phyloP scores from a whole-genome alignment of 2,329 filamentous ascomycete genomes.

The Diaporthe ampelina region DNA sequence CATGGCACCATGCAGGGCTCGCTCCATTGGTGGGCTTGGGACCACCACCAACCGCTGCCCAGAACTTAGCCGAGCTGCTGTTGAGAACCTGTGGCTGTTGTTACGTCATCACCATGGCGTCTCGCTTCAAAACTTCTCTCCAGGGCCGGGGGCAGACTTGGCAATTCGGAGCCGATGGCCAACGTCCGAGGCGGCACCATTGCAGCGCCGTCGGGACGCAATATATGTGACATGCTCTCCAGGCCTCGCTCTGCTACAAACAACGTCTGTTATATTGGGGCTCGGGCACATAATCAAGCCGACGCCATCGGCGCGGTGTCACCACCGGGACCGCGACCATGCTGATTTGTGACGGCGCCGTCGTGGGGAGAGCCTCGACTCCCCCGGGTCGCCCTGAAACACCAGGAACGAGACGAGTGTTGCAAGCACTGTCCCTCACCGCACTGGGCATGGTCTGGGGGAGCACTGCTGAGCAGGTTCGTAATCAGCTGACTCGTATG shows the following conservation, averaged over 20 bases:
- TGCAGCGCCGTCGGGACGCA: neutral
- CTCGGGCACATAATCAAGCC: neutral
- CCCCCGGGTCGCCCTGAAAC: slow-evolving; percentile 12
- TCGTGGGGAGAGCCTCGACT: neutral
- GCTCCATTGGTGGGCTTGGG: neutral
- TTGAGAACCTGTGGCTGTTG: slow-evolving; percentile 4
- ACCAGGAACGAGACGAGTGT: slow-evolving; percentile 15
- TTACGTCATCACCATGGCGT: neutral
- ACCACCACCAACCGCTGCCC: slow-evolving; percentile 21
- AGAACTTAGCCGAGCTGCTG: slow-evolving; percentile 26
- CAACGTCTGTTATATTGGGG: neutral
- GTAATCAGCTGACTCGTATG: slow-evolving; percentile 4
- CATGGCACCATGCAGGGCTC: slow-evolving; percentile 2
- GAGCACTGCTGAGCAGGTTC: neutral
- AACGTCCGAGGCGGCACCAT: slow-evolving; percentile 21
- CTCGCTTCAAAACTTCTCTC: slow-evolving; percentile 18
- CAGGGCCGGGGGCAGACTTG: slow-evolving; percentile 3
- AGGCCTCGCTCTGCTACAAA: neutral
- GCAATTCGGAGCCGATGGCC: slow-evolving; percentile 27
- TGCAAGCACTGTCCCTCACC: slow-evolving; percentile 23
- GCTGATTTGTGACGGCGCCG: slow-evolving; percentile 9
- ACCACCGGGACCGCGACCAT: neutral
- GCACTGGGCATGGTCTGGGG: neutral
- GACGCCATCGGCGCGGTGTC: neutral
- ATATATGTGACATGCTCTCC: too few relatives aligned